Base-by-base conservation (phyloP, 2,329 filamentous ascomycete species). In the Fusarium sp. region DNA sequence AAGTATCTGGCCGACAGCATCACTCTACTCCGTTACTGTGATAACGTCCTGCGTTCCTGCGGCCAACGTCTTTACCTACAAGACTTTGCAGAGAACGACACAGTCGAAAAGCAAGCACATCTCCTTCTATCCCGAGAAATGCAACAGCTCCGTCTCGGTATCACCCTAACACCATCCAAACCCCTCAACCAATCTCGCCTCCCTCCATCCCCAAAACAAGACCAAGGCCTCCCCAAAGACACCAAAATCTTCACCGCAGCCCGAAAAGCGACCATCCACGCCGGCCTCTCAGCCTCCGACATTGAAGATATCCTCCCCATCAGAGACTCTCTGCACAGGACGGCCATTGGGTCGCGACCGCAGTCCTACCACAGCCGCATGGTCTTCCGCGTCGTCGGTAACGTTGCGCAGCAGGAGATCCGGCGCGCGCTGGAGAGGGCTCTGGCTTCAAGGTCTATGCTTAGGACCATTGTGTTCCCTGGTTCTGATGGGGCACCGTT, bases 1-100 rank as follows among this genome's bases (percentile, higher is more conserved):
- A 62, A 71, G 25, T 70, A 74, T 29, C 69, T 79, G 4, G 76
- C 78, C 0, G 79, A 81, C 59, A 81, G 79, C 65, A 81, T 81
- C 62, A 77, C 76, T 4, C 65, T 81, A 4, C 68, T 81, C 1
- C 77, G 79, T 14, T 81, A 79, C 40, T 81, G 79, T 40, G 79
- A 81, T 36, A 59, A 63, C 7, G 75, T 79, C 1, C 54, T 76
- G 2, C 69, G 75, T 3, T 31, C 34, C 0, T 74, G 69, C 4
- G 77, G 77, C 0, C 74, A 70, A 16, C 73, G 73, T 0, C 60
- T 81, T 1, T 80, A 80, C 31, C 61, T 80, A 4, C 78, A 81
- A n/a, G 79, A 81, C 54, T 64, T 81, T 23, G 38, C 69, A 0
- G 63, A 74, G 5, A 65, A 76, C 40, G 73, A 78, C 13, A 79